phyloP scores from a whole-genome alignment of 345 rosid species.

The Eucalyptus pumila region DNA sequence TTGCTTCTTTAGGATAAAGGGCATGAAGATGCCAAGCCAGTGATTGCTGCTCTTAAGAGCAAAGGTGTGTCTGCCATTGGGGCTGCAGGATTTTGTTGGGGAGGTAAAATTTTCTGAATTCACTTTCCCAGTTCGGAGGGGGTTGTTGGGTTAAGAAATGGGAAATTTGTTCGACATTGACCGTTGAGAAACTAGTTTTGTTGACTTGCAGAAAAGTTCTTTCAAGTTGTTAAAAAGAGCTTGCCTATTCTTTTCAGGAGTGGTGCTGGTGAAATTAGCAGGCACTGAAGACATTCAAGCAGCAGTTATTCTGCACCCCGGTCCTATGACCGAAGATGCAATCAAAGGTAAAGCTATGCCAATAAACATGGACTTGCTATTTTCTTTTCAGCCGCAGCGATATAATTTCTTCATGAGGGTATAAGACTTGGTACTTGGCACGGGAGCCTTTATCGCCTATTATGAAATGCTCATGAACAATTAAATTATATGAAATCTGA shows the following conservation, averaged over 20 bases:
- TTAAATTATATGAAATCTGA: neutral
- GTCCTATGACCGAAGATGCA: conserved; percentile 1
- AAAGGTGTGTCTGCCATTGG: conserved; percentile 16
- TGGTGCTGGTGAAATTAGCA: conserved; percentile 13
- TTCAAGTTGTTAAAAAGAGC: neutral
- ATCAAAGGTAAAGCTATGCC: conserved; percentile 3
- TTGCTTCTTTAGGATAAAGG: conserved; percentile 13
- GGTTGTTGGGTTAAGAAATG: neutral
- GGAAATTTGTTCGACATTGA: neutral
- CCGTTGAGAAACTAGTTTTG: neutral
- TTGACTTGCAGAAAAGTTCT: neutral
- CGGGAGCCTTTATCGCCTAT: neutral
- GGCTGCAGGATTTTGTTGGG: conserved; percentile 37
- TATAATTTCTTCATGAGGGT: neutral
- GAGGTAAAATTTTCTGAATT: conserved; percentile 2
- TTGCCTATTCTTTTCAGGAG: neutral
- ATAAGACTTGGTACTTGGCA: neutral
- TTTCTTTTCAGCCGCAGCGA: neutral
- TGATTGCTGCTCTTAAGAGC: conserved; percentile 12
- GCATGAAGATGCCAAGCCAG: conserved; percentile 12
- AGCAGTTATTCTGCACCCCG: conserved; percentile 21
- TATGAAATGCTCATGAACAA: neutral
- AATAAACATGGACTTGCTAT: neutral
- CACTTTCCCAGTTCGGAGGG: neutral
- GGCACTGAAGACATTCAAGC: conserved; percentile 1